A percentile compares a stretch with the other conserved stretches of the same genome.
phyloP scores from a whole-genome alignment of 2,329 filamentous ascomycete genomes.

The Penicillium sp. region DNA sequence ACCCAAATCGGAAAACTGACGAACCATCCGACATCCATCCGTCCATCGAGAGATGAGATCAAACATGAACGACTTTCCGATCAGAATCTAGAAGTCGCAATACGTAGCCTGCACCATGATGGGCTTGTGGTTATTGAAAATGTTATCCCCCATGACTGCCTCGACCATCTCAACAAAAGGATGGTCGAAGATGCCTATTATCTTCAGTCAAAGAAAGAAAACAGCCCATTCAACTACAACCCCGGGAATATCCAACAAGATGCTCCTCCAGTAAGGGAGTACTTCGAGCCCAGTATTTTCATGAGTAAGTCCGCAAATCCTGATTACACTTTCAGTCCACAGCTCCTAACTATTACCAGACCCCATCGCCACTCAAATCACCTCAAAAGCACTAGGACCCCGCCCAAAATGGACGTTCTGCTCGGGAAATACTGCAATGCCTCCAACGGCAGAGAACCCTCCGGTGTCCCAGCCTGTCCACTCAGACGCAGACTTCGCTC shows the following conservation, averaged over 20 bases:
- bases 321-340: neutral
- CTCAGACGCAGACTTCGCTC: constrained; percentile 58
- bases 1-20: neutral
- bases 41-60: constrained; percentile 45
- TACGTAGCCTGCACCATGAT: constrained; percentile 51
- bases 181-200: constrained; percentile 58
- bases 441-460: constrained; percentile 41
- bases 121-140: constrained; percentile 58
- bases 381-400: constrained; percentile 53
- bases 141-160: constrained; percentile 49
- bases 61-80: constrained; percentile 39
- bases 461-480: constrained; percentile 50
- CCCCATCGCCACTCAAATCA: constrained; percentile 41
- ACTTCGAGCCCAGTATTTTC: constrained; percentile 53
- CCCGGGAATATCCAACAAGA: constrained; percentile 59
- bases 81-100: constrained; percentile 56
- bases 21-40: constrained; percentile 32
- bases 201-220: constrained; percentile 52
- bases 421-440: constrained; percentile 53
- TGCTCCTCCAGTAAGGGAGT: constrained; percentile 49
- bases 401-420: constrained; percentile 57
- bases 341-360: constrained; percentile 34
- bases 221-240: constrained; percentile 62
- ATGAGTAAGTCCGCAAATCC: constrained; percentile 43
- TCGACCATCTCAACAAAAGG: constrained; percentile 56